Evolutionary conservation across 2,329 filamentous ascomycete species (phyloP), one percentile per base, ranked within the genome.

Genomic region (Penicillium sclerotigenum): DNA sequence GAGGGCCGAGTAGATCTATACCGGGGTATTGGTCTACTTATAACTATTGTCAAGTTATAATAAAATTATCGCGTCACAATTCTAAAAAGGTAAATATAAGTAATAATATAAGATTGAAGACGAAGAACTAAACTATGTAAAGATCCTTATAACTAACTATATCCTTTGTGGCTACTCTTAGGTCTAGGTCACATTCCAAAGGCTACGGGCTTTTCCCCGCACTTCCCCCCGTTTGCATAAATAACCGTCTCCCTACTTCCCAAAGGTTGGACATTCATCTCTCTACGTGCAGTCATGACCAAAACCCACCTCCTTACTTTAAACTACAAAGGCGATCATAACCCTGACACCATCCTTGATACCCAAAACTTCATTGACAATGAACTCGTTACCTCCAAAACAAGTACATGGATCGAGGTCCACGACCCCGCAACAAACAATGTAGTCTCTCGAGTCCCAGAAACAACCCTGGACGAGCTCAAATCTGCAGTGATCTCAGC

Each of bases 391-490:
- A 10, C 11, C 20, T 51, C 48, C 16, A 51, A 26, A 18, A 45
- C 48, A 11, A 45, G 28, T 1, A 26, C 10, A 18, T 51, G 48
- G 48, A 51, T 51, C 14, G 48, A 51, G 1, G 38, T 51, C 16
- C 28, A 51, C 11, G 48, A 51, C 28, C 48, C 48, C 20, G 37
- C 48, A 34, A 51, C 48, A 51, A 51, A 51, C 20, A 34, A 51
- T n/a, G 37, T 51, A n/a, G 37, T 86, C 48, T 85, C 83, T 16
- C 78, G 82, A 45, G 82, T 85, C 7, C 83, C 83, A 5, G 82
- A 85, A 71, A 80, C 77, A 67, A 86, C 83, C 8, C 78, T 81
- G 65, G 80, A 73, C 51, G 83, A 86, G 72, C 75, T 85, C 56
- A 76, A 77, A 57, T 81, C 81, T 1, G 82, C 82, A 0, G 81